phyloP scores from a whole-genome alignment of 2,329 filamentous ascomycete genomes.

The Parascedosporium putredinis region DNA sequence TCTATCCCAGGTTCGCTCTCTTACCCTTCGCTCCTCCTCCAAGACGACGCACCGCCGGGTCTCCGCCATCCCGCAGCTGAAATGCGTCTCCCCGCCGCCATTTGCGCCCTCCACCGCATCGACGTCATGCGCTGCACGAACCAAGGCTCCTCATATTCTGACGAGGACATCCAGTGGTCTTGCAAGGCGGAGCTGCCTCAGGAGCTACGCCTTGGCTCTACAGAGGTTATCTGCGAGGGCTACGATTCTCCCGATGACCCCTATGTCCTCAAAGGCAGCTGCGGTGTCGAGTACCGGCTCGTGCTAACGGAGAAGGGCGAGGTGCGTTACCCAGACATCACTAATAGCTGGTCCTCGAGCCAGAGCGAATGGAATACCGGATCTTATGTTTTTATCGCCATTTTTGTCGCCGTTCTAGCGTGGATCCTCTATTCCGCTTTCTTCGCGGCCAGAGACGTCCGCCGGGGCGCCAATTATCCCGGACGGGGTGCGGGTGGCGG shows the following conservation, averaged over 20 bases:
- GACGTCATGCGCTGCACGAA: constrained; percentile 87
- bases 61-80: constrained; percentile 65
- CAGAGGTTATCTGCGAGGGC: constrained; percentile 88
- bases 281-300: constrained; percentile 81
- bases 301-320: constrained; percentile 69
- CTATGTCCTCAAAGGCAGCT: constrained; percentile 84
- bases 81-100: constrained; percentile 56
- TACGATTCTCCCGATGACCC: constrained; percentile 67
- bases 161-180: constrained; percentile 82
- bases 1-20: constrained; percentile 55
- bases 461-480: constrained; percentile 19
- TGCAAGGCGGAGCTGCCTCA: constrained; percentile 57
- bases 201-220: constrained; percentile 63
- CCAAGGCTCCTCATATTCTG: constrained; percentile 66
- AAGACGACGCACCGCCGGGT: constrained; percentile 69
- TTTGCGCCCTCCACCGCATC: constrained; percentile 58
- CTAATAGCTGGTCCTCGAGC: constrained; percentile 23
- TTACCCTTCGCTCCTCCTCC: constrained; percentile 61
- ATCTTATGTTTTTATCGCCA: constrained; percentile 43
- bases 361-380: constrained; percentile 17
- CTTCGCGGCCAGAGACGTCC: constrained; percentile 17
- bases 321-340: constrained; percentile 52
- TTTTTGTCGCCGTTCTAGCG: constrained; percentile 48
- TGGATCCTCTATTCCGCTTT: constrained; percentile 55
- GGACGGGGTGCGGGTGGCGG: constrained; percentile 22